A percentile compares a stretch with the other conserved stretches of the same genome.
phyloP scores from a whole-genome alignment of 805 yeast genomes.

The Maudiozyma serrabonitensis region DNA sequence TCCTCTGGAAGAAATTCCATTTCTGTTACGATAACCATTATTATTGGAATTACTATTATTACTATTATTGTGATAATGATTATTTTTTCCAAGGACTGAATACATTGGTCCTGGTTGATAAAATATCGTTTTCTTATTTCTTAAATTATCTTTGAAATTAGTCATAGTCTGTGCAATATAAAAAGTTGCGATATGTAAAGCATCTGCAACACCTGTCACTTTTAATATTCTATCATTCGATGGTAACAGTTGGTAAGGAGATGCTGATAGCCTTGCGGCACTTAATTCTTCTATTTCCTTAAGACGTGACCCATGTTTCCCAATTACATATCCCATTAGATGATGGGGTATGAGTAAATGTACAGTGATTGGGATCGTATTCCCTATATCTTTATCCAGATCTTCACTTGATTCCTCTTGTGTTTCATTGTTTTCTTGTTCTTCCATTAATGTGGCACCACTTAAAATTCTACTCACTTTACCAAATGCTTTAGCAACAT shows the following conservation, averaged over 20 bases:
- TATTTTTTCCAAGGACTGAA: constrained; percentile 16
- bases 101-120: constrained; percentile 25
- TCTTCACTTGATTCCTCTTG: neutral
- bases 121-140: constrained; percentile 35
- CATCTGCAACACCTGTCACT: constrained; percentile 74
- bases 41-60: neutral
- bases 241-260: constrained; percentile 58
- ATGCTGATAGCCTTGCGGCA: constrained; percentile 68
- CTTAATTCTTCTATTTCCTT: constrained; percentile 76
- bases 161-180: constrained; percentile 60
- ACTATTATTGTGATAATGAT: neutral
- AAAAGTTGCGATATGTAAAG: constrained; percentile 74
- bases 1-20: constrained; percentile 9
- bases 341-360: constrained; percentile 67
- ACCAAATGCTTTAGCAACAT: constrained; percentile 76
- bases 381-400: neutral
- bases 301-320: constrained; percentile 63
- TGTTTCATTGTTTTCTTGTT: constrained; percentile 34
- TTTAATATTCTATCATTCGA: constrained; percentile 70
- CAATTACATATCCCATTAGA: constrained; percentile 71
- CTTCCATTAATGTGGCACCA: constrained; percentile 22
- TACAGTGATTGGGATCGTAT: constrained; percentile 37
- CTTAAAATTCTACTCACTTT: constrained; percentile 53
- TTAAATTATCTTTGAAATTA: constrained; percentile 41
- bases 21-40: constrained; percentile 7